Conservation (phyloP, 441 rosid genomes). For the Erodium texanum region DNA sequence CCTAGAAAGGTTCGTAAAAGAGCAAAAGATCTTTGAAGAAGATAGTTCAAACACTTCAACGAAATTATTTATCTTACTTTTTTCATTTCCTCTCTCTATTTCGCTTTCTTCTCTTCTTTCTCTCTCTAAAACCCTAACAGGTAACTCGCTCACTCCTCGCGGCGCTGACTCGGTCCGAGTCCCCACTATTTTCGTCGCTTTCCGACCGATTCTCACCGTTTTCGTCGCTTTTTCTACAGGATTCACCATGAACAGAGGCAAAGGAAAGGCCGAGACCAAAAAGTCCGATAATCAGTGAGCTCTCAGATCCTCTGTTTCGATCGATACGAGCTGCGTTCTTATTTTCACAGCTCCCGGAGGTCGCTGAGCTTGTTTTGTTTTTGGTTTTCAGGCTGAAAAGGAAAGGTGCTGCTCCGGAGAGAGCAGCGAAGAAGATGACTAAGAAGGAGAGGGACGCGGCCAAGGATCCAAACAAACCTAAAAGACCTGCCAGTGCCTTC, state of each 20-base stretch:
- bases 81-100: neutral
- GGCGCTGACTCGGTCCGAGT: conserved; percentile 18
- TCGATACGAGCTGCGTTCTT: too few relatives aligned
- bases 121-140: conserved; percentile 30
- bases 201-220: conserved; percentile 15
- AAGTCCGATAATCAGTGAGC: conserved; percentile 33
- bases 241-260: conserved; percentile 54
- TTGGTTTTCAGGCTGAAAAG: conserved; percentile 38
- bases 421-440: conserved; percentile 27
- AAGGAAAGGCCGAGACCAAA: conserved; percentile 27
- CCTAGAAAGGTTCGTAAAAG: too few relatives aligned
- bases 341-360: too few relatives aligned
- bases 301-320: neutral
- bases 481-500: conserved; percentile 66
- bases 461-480: conserved; percentile 73
- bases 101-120: neutral
- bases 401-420: conserved; percentile 34
- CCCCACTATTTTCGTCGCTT: neutral
- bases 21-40: too few relatives aligned
- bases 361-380: too few relatives aligned
- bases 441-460: conserved; percentile 28
- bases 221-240: conserved; percentile 24
- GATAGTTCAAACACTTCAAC: too few relatives aligned
- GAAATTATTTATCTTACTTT: conserved; percentile 8
- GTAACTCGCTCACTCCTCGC: conserved; percentile 20